Evolutionary conservation across 805 yeast species (phyloP).

Genomic region (Starmerella floricola): DNA sequence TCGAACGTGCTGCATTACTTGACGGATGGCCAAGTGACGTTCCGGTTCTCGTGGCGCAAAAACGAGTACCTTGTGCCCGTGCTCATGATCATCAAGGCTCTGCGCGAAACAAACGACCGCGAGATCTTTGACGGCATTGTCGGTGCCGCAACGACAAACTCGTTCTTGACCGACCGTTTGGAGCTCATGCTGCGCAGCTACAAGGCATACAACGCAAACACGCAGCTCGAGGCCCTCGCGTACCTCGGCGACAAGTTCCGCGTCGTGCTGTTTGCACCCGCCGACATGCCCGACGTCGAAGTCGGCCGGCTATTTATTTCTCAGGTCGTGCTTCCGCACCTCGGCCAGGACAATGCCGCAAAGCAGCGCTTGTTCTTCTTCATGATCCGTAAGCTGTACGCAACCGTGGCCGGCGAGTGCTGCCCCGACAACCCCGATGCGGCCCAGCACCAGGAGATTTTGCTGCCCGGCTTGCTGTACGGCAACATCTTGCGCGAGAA

Average conservation of each 20-base stretch:
- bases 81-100: slow-evolving; percentile 80
- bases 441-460: slow-evolving; percentile 93
- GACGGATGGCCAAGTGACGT: slow-evolving; percentile 90
- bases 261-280: slow-evolving; percentile 78
- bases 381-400: slow-evolving; percentile 90
- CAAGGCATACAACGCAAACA: slow-evolving; percentile 65
- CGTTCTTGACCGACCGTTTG: slow-evolving; percentile 95
- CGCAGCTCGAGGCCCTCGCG: slow-evolving; percentile 81
- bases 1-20: slow-evolving; percentile 94
- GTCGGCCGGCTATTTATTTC: slow-evolving; percentile 77
- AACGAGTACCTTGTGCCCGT: slow-evolving; percentile 92
- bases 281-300: slow-evolving; percentile 76
- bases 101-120: slow-evolving; percentile 81
- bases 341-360: slow-evolving; percentile 50
- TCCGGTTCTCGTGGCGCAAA: slow-evolving; percentile 94
- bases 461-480: slow-evolving; percentile 88
- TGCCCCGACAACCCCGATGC: slow-evolving; percentile 98
- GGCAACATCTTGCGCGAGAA: slow-evolving; percentile 96
- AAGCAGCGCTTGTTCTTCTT: slow-evolving; percentile 79
- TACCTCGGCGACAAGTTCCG: slow-evolving; percentile 93
- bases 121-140: slow-evolving; percentile 94
- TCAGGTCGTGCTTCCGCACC: slow-evolving; percentile 81
- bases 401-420: slow-evolving; percentile 94
- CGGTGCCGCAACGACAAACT: slow-evolving; percentile 74
- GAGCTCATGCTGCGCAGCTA: slow-evolving; percentile 82